Evolutionary conservation across 257 asterid genomes (phyloP).

Genomic region (Datura wrightii): DNA sequence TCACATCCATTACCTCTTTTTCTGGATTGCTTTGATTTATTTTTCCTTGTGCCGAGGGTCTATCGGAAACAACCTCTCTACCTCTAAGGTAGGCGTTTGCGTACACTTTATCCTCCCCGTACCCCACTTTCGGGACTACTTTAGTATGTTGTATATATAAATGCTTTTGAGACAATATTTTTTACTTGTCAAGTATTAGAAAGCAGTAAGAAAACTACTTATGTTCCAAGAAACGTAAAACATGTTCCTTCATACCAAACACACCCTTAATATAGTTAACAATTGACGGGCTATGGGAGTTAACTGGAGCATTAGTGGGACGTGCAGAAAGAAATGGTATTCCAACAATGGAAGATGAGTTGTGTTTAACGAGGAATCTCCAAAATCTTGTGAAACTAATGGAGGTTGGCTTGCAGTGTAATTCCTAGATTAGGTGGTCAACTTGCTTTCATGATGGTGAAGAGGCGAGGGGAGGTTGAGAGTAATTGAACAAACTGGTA

Average conservation of each 20-base stretch:
- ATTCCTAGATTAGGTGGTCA: background rate
- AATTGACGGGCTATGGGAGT: background rate
- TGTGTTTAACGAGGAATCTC: background rate
- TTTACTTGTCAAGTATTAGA: background rate
- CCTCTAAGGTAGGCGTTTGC: too few species aligned
- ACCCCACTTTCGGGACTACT: too few species aligned
- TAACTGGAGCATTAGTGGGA: background rate
- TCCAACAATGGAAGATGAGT: background rate
- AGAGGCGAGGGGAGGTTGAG: background rate
- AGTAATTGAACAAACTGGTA: background rate
- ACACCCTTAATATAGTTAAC: conserved; percentile 6
- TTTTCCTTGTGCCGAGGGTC: too few species aligned
- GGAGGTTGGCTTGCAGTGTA: conserved; percentile 1
- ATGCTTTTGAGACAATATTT: background rate
- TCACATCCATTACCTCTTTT: too few species aligned
- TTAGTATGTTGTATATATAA: too few species aligned
- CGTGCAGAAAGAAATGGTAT: background rate
- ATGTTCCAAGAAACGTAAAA: background rate
- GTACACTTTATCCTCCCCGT: too few species aligned
- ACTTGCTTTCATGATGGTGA: background rate
- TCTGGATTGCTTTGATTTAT: too few species aligned
- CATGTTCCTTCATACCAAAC: background rate
- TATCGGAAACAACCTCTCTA: too few species aligned
- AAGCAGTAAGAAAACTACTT: background rate
- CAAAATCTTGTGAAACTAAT: conserved; percentile 10